Percentiles rank a stretch among this genome's conserved stretches.
phyloP scores from a whole-genome alignment of 1,284 basidiomycete species.

The Ganoderma meredithae region DNA sequence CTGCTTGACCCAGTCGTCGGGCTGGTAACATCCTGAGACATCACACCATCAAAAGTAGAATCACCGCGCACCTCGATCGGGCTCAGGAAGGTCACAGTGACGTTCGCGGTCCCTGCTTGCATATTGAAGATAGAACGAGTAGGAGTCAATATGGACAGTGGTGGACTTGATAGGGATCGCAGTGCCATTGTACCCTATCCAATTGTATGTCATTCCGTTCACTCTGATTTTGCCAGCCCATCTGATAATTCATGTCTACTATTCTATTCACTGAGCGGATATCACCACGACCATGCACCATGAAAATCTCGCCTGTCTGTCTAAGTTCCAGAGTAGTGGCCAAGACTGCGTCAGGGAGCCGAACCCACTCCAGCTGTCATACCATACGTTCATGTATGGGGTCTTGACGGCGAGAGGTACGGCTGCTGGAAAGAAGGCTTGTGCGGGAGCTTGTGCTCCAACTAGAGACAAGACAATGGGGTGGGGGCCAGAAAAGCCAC shows the following conservation, averaged over 20 bases:
- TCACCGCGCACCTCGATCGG: conserved; percentile 33
- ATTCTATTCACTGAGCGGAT: background rate
- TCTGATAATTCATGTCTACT: conserved; percentile 10
- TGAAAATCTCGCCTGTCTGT: conserved; percentile 4
- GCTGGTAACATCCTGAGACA: conserved; percentile 24
- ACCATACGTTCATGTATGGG: conserved; percentile 30
- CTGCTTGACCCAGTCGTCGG: conserved; percentile 42
- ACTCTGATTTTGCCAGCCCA: conserved; percentile 35
- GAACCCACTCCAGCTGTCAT: conserved; percentile 4
- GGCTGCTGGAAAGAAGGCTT: conserved; percentile 23
- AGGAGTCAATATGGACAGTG: conserved; percentile 25
- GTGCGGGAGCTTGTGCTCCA: conserved; percentile 15
- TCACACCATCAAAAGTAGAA: background rate
- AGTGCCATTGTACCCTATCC: conserved; percentile 25
- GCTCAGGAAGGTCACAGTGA: conserved; percentile 33
- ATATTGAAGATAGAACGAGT: conserved; percentile 30
- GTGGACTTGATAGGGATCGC: background rate
- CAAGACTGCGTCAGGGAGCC: conserved; percentile 4
- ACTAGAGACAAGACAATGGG: conserved; percentile 20
- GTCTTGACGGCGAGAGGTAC: conserved; percentile 27
- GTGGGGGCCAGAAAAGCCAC: background rate
- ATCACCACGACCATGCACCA: background rate
- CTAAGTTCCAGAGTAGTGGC: conserved; percentile 20
- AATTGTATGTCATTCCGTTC: conserved; percentile 30
- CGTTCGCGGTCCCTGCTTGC: conserved; percentile 31